A percentile compares a stretch with the other conserved stretches of the same genome.
Evolutionary conservation across 257 asterid species (phyloP).

Genomic region (Parsonsia alboflavescens): DNA sequence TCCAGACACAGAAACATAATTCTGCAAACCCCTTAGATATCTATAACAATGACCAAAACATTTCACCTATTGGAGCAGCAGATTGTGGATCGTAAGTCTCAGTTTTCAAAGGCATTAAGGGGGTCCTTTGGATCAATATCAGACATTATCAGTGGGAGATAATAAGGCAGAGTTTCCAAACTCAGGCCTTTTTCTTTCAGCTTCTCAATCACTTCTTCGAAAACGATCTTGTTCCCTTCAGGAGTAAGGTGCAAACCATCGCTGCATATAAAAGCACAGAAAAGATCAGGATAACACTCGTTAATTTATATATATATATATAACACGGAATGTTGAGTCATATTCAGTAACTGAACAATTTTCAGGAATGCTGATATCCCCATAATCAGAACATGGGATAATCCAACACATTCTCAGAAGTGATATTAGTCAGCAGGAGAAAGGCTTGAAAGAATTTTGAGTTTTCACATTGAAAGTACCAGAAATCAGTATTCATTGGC

Average conservation of each 20-base stretch:
- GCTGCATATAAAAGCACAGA: conserved; percentile 28
- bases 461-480: neutral
- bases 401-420: neutral
- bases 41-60: neutral
- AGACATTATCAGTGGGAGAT: conserved; percentile 37
- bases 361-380: neutral
- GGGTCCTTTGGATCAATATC: conserved; percentile 57
- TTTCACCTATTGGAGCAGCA: neutral
- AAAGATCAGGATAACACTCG: neutral
- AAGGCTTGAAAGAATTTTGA: neutral
- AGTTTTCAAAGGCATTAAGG: conserved; percentile 42
- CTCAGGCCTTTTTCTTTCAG: conserved; percentile 38
- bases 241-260: conserved; percentile 73
- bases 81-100: neutral
- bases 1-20: neutral
- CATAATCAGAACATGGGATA: neutral
- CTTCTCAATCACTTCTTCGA: conserved; percentile 43
- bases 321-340: neutral
- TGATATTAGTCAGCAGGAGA: neutral
- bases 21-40: neutral
- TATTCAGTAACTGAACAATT: neutral
- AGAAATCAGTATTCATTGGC: neutral
- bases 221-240: conserved; percentile 53
- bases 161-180: conserved; percentile 38
- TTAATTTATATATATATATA: neutral